Evolutionary conservation across 805 yeast species (phyloP), one percentile per base, ranked within the genome.

Genomic region (Sporopachydermia quercuum): DNA sequence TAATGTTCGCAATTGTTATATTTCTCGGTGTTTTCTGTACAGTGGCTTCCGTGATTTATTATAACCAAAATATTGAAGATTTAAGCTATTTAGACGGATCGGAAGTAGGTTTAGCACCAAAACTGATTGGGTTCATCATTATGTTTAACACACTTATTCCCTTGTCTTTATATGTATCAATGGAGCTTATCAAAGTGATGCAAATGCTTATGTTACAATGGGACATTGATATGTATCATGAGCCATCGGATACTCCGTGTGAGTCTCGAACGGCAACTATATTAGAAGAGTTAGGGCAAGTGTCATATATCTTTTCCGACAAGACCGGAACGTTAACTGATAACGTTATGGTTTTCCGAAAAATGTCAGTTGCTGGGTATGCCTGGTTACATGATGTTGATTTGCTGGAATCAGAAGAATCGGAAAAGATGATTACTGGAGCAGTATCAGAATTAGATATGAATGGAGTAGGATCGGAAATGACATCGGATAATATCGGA

Each of bases 71-170:
- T 16, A 49, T 52, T 18, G 62, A 65, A 19, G 61, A 54, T 23
- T 68, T 70, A 40, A 86, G 96, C 96, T 93, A 87, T 53, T 56
- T 86, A 18, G 59, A 62, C 37, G 72, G 70, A 3, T 66, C 73
- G 49, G 91, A 82, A 47, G 94, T 79, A 1, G 93, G 94, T 16
- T 70, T 74, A 15, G 89, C 94, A 2, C 81, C 95, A 1, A 83
- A 94, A 1, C 68, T 91, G 38, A 87, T 91, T 95, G 86, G 97
- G 2, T 93, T 82, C 58, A 79, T 91, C 46, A 89, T 91, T 64
- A 89, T 91, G 97, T 89, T 80, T 63, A 91, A 91, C 56, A 91
- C 98, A 0, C 70, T 91, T 62, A 91, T 91, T 53, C 98, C 98
- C 0, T 64, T 91, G 19, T 89, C 97, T 0, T 69, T 91, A 18